phyloP scores from a whole-genome alignment of 176 grass and related monocot genomes.

The Eremochloa ophiuroides region DNA sequence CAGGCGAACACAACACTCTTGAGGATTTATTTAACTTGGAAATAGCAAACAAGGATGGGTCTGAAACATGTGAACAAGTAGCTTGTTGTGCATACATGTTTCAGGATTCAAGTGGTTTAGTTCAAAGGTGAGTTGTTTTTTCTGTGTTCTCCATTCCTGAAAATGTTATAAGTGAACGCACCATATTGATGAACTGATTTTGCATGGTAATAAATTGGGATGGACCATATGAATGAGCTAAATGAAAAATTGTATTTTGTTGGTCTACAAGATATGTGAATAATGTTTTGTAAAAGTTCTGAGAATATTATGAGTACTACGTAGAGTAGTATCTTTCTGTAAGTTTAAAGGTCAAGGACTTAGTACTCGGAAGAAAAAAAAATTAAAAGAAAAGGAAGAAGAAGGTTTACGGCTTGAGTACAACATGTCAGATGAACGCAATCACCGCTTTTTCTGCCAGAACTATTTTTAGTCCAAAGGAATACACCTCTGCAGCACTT shows the following conservation, averaged over 20 bases:
- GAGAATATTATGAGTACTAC: neutral
- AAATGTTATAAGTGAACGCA: slow-evolving; percentile 11
- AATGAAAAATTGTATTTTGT: neutral
- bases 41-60: slow-evolving; percentile 35
- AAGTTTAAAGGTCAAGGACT: neutral
- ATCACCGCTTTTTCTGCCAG: neutral
- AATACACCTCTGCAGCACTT: neutral
- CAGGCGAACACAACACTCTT: slow-evolving; percentile 23
- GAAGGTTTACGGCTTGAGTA: neutral
- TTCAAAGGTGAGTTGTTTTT: slow-evolving; percentile 54
- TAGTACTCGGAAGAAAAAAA: neutral
- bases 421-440: neutral
- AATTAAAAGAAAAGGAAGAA: neutral
- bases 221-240: neutral
- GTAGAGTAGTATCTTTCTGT: neutral
- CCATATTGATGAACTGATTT: no score
- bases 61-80: slow-evolving; percentile 68
- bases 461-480: neutral
- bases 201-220: no score
- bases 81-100: slow-evolving; percentile 69
- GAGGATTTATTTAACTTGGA: slow-evolving; percentile 59
- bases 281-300: slow-evolving; percentile 2
- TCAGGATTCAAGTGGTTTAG: slow-evolving; percentile 45
- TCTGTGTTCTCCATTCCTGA: neutral
- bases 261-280: neutral